Evolutionary conservation across 1,139 yeast species (phyloP), one percentile per base, ranked within the genome.

Genomic region (Pichia sp.): DNA sequence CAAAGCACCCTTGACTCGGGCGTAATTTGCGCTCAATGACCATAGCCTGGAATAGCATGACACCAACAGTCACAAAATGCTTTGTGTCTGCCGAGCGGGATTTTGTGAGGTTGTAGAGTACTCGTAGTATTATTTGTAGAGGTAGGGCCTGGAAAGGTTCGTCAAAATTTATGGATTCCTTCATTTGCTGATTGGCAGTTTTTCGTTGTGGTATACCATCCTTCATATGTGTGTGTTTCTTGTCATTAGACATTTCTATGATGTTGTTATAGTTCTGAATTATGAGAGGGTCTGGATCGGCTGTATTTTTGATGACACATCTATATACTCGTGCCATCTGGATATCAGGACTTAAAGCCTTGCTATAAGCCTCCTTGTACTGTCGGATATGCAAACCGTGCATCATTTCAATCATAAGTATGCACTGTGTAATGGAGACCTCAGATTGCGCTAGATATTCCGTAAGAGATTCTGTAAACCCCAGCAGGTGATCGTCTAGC

Each of bases 311-410:
- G 5, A 57, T 57, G 1, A 47, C 43, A n/a, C 52, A 49, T 13
- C 54, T 31, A 30, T 54, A 53, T 7, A 65, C 55, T 32, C 67
- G 52, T 8, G 55, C 55, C 49, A 65, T 53, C 49, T 67, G 70
- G 34, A 62, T 62, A 42, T 64, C 62, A 0, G 69, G 70, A 38
- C 63, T 65, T 8, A 67, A 47, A 0, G 47, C 43, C 13, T 54
- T 55, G 1, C 64, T 59, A 42, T 45, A 66, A 15, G 61, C 45
- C n/a, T 56, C 40, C 8, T 44, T 47, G 36, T 54, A 54, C 38
- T 57, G 60, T 31, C 57, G 56, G 13, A 59, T 48, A 45, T 64
- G 67, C 31, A 54, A 59, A 0, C 69, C 69, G 45, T 67, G 60
- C 67, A 67, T 62, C 45, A 62, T 60, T 38, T 67, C 67, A 13